Percentiles rank a stretch among this genome's conserved stretches.
phyloP scores from a whole-genome alignment of 2,329 filamentous ascomycete genomes.

The Ophiocordyceps camponoti-saundersi region DNA sequence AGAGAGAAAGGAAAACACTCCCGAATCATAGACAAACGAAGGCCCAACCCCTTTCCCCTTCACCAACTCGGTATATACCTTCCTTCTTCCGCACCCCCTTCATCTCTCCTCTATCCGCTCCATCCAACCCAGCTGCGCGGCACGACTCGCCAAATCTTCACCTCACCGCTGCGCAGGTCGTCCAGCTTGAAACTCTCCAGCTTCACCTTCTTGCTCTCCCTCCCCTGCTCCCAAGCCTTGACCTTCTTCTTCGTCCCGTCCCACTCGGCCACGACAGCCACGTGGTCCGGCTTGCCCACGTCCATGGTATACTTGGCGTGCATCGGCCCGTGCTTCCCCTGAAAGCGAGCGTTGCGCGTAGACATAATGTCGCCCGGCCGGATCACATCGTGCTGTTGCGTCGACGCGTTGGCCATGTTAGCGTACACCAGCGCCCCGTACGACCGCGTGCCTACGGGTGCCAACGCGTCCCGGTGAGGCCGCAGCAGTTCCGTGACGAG shows the following conservation, averaged over 20 bases:
- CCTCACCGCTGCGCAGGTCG: slow-evolving; percentile 81
- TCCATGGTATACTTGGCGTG: slow-evolving; percentile 85
- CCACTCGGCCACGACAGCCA: slow-evolving; percentile 87
- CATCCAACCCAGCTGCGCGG: slow-evolving; percentile 84
- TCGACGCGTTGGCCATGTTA: slow-evolving; percentile 87
- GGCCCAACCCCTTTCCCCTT: no score
- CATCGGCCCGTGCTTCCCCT: slow-evolving; percentile 89
- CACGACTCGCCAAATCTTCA: slow-evolving; percentile 95
- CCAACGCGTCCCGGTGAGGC: slow-evolving; percentile 55
- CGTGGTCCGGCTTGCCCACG: slow-evolving; percentile 77
- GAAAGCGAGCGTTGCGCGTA: slow-evolving; percentile 83
- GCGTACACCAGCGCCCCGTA: slow-evolving; percentile 89
- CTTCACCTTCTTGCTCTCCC: slow-evolving; percentile 87
- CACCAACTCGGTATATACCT: no score
- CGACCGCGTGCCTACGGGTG: slow-evolving; percentile 71
- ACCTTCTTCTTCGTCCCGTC: slow-evolving; percentile 98
- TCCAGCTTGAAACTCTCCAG: slow-evolving; percentile 87
- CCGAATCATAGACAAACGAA: no score
- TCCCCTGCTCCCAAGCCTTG: slow-evolving; percentile 82
- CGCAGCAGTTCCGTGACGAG: slow-evolving; percentile 67
- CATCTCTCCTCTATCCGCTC: slow-evolving; percentile 31
- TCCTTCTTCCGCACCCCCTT: no score
- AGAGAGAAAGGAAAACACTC: no score
- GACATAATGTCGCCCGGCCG: slow-evolving; percentile 83
- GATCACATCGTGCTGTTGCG: slow-evolving; percentile 83